A percentile compares a stretch with the other conserved stretches of the same genome.
These are phyloP conservation scores for Globisporangium viniferum DNA, from an alignment of 352 stramenopile genomes.

Conservation along the genomic window DNA sequence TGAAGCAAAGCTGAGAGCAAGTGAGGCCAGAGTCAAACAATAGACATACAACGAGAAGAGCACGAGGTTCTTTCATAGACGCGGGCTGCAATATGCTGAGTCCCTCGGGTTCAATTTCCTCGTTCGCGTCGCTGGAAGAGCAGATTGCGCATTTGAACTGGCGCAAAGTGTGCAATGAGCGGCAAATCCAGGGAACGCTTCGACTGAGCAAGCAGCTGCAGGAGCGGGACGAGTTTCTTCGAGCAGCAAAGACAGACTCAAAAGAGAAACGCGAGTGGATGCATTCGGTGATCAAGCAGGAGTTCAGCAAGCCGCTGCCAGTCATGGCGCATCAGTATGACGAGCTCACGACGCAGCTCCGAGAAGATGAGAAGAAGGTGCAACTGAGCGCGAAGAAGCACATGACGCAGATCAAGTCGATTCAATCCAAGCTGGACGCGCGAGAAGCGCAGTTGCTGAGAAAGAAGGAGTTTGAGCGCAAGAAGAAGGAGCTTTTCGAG, in stretches of 20 bases:
- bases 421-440: slow-evolving; percentile 50
- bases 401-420: slow-evolving; percentile 46
- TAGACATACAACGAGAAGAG: not conserved
- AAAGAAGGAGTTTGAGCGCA: slow-evolving; percentile 61
- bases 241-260: slow-evolving; percentile 36
- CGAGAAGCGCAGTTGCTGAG: slow-evolving; percentile 35
- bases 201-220: slow-evolving; percentile 57
- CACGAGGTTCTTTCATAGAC: not conserved
- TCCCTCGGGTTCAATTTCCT: slow-evolving; percentile 12
- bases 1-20: not conserved
- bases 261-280: slow-evolving; percentile 45
- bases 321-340: slow-evolving; percentile 39
- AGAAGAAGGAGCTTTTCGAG: slow-evolving; percentile 57
- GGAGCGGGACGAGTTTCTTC: slow-evolving; percentile 58
- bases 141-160: slow-evolving; percentile 67
- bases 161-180: slow-evolving; percentile 71
- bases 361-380: slow-evolving; percentile 27
- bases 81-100: not conserved
- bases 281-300: slow-evolving; percentile 48
- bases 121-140: slow-evolving; percentile 62
- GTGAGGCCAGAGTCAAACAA: not conserved
- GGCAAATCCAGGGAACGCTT: slow-evolving; percentile 61
- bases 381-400: slow-evolving; percentile 32
- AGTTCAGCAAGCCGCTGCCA: slow-evolving; percentile 53
- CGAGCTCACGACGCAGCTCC: slow-evolving; percentile 15